Evolutionary conservation across 768 basidiomycete genomes (phyloP).

Genomic region (Agaricus bisporus): DNA sequence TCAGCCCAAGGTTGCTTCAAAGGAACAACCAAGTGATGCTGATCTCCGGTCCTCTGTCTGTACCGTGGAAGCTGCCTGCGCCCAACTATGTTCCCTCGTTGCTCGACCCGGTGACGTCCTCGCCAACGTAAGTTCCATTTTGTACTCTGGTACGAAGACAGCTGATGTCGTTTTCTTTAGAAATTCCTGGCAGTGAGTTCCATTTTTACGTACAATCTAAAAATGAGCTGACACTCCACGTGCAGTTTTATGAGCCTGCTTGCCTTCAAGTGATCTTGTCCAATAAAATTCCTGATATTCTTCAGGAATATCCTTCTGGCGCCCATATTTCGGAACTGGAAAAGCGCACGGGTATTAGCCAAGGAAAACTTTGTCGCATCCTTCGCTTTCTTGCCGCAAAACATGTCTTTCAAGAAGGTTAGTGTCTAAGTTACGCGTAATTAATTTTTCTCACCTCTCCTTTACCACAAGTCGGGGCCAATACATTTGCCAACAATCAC

Average conservation of each 20-base stretch:
- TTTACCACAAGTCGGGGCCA: constrained; percentile 18
- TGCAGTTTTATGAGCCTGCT: constrained; percentile 24
- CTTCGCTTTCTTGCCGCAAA: constrained; percentile 33
- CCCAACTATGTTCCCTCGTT: constrained; percentile 24
- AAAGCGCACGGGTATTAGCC: constrained; percentile 24
- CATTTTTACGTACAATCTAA: too few species aligned
- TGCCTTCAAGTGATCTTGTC: constrained; percentile 27
- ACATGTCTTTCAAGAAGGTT: constrained; percentile 31
- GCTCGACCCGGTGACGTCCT: constrained; percentile 25
- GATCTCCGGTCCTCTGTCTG: constrained; percentile 24
- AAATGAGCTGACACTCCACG: not conserved
- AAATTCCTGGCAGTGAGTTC: constrained; percentile 12
- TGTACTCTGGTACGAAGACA: not conserved
- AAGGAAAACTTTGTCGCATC: constrained; percentile 30
- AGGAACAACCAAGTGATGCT: constrained; percentile 22
- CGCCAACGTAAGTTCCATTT: constrained; percentile 16
- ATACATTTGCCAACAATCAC: constrained; percentile 33
- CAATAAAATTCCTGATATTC: constrained; percentile 31
- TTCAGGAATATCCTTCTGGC: constrained; percentile 29
- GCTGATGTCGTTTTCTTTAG: not conserved
- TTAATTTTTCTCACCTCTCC: too few species aligned
- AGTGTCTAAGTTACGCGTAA: too few species aligned
- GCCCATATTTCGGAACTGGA: constrained; percentile 27
- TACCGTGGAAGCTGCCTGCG: constrained; percentile 28
- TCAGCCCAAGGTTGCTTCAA: constrained; percentile 12